These are phyloP conservation scores for Coccomyxa subellipsoidea DNA, from an alignment of 163 green algal species.

Conservation along the genomic window DNA sequence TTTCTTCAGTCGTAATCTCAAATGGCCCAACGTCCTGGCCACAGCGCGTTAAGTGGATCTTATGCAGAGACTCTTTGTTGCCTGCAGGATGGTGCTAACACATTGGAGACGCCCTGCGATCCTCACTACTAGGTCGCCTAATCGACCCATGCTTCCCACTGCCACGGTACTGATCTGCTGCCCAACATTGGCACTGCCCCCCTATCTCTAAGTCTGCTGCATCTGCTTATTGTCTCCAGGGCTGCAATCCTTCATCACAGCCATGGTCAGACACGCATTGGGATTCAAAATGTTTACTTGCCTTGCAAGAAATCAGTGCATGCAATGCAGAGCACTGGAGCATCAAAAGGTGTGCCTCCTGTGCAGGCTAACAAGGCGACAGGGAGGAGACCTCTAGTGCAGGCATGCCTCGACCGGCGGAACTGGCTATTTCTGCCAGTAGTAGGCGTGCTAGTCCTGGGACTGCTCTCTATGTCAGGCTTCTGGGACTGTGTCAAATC, in stretches of 20 bases:
- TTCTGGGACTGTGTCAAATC: neutral
- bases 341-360: too few species aligned
- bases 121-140: neutral
- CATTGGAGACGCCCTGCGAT: neutral
- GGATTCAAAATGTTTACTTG: too few species aligned
- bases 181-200: too few species aligned
- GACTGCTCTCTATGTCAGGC: neutral
- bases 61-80: too few species aligned
- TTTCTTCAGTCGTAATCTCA: too few species aligned
- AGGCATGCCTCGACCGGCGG: neutral
- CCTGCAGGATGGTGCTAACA: neutral
- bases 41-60: too few species aligned
- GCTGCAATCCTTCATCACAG: neutral
- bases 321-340: too few species aligned
- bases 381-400: neutral
- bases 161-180: too few species aligned
- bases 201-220: too few species aligned
- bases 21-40: too few species aligned
- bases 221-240: neutral
- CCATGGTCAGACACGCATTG: too few species aligned
- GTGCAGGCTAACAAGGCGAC: neutral
- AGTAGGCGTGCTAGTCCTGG: neutral
- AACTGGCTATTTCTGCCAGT: neutral
- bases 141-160: neutral
- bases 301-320: too few species aligned